Conservation (phyloP, 2,329 filamentous ascomycete genomes). For the Stemphylium beticola region DNA sequence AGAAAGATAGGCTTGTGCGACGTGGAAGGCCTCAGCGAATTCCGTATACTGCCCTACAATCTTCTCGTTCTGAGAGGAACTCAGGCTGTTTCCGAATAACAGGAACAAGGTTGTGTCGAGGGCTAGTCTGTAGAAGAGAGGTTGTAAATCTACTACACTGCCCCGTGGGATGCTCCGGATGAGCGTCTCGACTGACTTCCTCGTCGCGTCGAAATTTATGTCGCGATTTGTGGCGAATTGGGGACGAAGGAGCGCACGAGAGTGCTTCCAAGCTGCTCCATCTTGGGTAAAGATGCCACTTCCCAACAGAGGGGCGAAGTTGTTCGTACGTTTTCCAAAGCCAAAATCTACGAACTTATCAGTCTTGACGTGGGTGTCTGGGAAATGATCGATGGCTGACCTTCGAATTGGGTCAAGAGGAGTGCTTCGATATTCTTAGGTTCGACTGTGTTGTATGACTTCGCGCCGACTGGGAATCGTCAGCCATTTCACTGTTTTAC, state of each 20-base stretch:
- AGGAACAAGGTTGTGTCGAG: constrained; percentile 45
- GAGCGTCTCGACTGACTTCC: not conserved
- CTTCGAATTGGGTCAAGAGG: not conserved
- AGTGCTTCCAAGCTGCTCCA: constrained; percentile 34
- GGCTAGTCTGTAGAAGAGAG: constrained; percentile 48
- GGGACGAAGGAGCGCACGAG: constrained; percentile 39
- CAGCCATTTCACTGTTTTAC: not conserved
- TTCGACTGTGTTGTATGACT: not conserved
- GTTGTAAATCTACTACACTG: constrained; percentile 39
- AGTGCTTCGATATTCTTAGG: not conserved
- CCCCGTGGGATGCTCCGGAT: not conserved
- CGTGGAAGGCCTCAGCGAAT: constrained; percentile 28
- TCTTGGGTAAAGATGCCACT: constrained; percentile 27
- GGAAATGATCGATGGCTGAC: not conserved
- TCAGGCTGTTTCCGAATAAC: constrained; percentile 42
- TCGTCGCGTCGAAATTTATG: constrained; percentile 15
- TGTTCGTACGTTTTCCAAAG: constrained; percentile 1
- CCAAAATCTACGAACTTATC: constrained; percentile 6
- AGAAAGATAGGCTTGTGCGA: constrained; percentile 16
- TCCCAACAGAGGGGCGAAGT: constrained; percentile 18
- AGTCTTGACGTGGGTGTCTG: not conserved
- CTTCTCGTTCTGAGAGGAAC: constrained; percentile 19
- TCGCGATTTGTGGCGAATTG: constrained; percentile 42
- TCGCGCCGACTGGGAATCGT: not conserved
- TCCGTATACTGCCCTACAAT: constrained; percentile 12